phyloP scores from a whole-genome alignment of 805 yeast genomes.

The Myxozyma melibiosi region DNA sequence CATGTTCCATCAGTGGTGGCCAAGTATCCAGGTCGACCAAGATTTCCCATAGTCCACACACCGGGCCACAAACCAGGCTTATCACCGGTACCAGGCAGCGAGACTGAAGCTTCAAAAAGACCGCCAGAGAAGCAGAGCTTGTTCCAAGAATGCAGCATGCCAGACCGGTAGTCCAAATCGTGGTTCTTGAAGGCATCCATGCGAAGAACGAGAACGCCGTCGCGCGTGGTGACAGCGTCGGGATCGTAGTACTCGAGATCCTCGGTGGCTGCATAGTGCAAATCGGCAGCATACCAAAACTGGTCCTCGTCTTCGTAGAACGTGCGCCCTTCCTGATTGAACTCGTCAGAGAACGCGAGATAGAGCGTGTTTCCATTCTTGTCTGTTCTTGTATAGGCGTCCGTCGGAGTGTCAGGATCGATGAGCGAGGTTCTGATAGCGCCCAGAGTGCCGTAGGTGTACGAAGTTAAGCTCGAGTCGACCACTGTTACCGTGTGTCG shows the following conservation, averaged over 20 bases:
- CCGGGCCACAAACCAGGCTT: constrained; percentile 95
- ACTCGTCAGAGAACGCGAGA: constrained; percentile 88
- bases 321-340: constrained; percentile 84
- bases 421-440: constrained; percentile 64
- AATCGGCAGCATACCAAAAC: constrained; percentile 82
- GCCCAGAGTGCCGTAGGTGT: constrained; percentile 57
- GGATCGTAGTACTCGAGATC: constrained; percentile 97
- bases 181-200: constrained; percentile 86
- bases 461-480: constrained; percentile 45
- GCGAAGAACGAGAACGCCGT: constrained; percentile 68
- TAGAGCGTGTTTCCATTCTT: constrained; percentile 68
- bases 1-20: constrained; percentile 91
- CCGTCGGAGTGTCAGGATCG: constrained; percentile 71
- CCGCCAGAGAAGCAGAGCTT: constrained; percentile 89
- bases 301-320: constrained; percentile 91
- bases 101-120: constrained; percentile 69
- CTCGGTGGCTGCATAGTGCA: constrained; percentile 81
- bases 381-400: constrained; percentile 54
- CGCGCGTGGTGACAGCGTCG: constrained; percentile 75
- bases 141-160: constrained; percentile 93
- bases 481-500: neutral
- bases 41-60: constrained; percentile 90
- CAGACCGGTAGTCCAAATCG: constrained; percentile 78
- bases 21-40: constrained; percentile 87
- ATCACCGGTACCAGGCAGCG: constrained; percentile 76